These are phyloP conservation scores for Phlebiopsis flavidoalba DNA, from an alignment of 768 basidiomycete species.

Conservation along the genomic window DNA sequence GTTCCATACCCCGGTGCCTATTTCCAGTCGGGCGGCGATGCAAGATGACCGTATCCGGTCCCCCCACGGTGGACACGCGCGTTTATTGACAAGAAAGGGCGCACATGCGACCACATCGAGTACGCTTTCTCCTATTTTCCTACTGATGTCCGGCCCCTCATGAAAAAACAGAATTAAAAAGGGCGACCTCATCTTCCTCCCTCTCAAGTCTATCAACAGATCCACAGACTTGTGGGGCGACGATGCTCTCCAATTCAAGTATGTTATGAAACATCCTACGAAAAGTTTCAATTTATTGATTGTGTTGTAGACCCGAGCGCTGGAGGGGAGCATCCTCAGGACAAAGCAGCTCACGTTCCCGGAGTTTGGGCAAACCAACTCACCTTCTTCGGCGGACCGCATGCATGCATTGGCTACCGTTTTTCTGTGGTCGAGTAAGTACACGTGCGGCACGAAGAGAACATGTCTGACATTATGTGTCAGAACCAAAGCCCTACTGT, in stretches of 20 bases:
- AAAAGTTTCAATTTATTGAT: neutral
- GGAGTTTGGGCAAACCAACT: constrained; percentile 58
- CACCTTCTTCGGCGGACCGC: constrained; percentile 60
- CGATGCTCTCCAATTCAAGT: constrained; percentile 61
- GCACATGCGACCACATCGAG: constrained; percentile 12
- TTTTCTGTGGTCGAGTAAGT: constrained; percentile 59
- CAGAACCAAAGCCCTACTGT: constrained; percentile 20
- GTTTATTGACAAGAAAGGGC: constrained; percentile 15
- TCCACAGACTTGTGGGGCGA: constrained; percentile 54
- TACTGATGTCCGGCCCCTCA: neutral
- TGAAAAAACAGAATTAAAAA: constrained; percentile 16
- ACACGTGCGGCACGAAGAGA: neutral
- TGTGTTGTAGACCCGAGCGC: constrained; percentile 49
- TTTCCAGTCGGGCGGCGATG: constrained; percentile 5
- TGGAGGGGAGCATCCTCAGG: constrained; percentile 49
- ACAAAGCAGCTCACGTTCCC: constrained; percentile 40
- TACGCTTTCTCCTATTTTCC: neutral
- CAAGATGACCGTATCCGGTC: constrained; percentile 15
- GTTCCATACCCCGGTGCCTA: constrained; percentile 40
- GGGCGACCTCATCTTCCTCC: constrained; percentile 36
- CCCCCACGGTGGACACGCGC: constrained; percentile 11
- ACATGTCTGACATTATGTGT: neutral
- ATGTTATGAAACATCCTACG: constrained; percentile 6
- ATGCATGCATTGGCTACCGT: constrained; percentile 62
- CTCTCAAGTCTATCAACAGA: constrained; percentile 49